These are phyloP conservation scores for Parachaetomium inaequale DNA, from an alignment of 495 filamentous ascomycete genomes.

Conservation along the genomic window DNA sequence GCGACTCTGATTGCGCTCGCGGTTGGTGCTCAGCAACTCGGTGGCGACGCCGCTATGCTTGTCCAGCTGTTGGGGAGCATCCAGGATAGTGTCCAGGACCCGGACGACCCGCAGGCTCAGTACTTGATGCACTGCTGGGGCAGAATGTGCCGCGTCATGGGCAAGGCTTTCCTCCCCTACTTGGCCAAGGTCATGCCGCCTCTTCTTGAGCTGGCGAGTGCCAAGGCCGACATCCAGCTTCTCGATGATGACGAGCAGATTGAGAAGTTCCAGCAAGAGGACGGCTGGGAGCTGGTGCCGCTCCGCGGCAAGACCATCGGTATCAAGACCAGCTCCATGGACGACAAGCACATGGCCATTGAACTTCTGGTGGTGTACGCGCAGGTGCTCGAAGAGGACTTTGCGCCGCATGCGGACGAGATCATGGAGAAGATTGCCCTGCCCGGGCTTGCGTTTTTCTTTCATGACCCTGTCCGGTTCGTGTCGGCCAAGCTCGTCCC, in stretches of 20 bases:
- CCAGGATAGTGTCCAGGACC: constrained; percentile 80
- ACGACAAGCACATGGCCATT: constrained; percentile 99
- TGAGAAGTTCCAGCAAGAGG: constrained; percentile 86
- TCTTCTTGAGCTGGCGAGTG: constrained; percentile 81
- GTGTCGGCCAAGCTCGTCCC: constrained; percentile 94
- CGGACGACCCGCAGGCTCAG: constrained; percentile 93
- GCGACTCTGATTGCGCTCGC: constrained; percentile 94
- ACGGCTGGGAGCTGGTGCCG: constrained; percentile 97
- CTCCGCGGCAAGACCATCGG: constrained; percentile 96
- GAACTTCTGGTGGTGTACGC: constrained; percentile 97
- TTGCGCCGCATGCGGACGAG: constrained; percentile 85
- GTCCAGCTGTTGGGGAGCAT: constrained; percentile 84
- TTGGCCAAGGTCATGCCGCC: constrained; percentile 92
- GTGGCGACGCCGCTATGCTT: constrained; percentile 75
- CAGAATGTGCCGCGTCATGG: constrained; percentile 94
- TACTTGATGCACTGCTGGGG: constrained; percentile 99
- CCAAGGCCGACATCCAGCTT: constrained; percentile 96
- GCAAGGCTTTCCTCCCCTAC: constrained; percentile 85
- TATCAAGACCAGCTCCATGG: constrained; percentile 92
- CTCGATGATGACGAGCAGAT: constrained; percentile 95
- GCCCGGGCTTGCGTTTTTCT: constrained; percentile 95
- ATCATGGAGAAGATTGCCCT: constrained; percentile 97
- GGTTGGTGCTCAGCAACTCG: constrained; percentile 90
- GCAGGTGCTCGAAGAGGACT: constrained; percentile 84
- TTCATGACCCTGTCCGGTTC: constrained; percentile 96